Percentiles rank a stretch among this genome's conserved stretches.
Evolutionary conservation across 257 asterid species (phyloP).

Genomic region (Solanum arcanum): DNA sequence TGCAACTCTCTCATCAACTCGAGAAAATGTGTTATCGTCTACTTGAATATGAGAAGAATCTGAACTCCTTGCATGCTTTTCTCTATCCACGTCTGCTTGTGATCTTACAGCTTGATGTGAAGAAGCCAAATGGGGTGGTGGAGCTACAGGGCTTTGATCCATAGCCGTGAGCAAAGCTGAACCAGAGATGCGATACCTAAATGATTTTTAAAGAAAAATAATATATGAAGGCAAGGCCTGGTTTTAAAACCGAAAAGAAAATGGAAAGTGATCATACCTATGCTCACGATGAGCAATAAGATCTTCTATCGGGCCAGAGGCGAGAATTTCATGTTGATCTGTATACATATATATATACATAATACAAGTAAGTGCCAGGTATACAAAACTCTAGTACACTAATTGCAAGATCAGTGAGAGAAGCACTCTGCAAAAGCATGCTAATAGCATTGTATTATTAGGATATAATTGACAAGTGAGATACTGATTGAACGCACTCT

Average conservation of each 20-base stretch:
- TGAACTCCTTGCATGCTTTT: constrained; percentile 15
- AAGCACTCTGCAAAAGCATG: background rate
- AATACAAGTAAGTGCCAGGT: background rate
- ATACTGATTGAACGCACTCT: constrained; percentile 43
- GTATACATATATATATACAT: constrained; percentile 1
- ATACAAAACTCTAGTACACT: background rate
- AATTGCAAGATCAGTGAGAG: background rate
- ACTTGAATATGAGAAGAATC: constrained; percentile 27
- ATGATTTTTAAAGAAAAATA: constrained; percentile 8
- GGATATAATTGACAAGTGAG: background rate
- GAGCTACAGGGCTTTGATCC: constrained; percentile 69
- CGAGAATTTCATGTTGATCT: constrained; percentile 97
- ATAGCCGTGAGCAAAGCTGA: constrained; percentile 88
- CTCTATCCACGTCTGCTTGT: constrained; percentile 28
- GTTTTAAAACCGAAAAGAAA: background rate
- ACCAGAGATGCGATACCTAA: constrained; percentile 98
- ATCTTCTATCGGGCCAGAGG: constrained; percentile 99
- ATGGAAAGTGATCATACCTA: constrained; percentile 37
- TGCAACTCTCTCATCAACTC: constrained; percentile 59
- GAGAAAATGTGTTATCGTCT: constrained; percentile 42
- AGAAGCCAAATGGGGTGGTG: constrained; percentile 39
- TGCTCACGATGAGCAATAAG: constrained; percentile 99
- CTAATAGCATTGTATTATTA: background rate
- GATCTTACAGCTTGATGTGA: constrained; percentile 45
- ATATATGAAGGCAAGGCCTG: background rate